Evolutionary conservation across 106 monocot genomes (phyloP).

Genomic region (Phalaenopsis aphrodite): DNA sequence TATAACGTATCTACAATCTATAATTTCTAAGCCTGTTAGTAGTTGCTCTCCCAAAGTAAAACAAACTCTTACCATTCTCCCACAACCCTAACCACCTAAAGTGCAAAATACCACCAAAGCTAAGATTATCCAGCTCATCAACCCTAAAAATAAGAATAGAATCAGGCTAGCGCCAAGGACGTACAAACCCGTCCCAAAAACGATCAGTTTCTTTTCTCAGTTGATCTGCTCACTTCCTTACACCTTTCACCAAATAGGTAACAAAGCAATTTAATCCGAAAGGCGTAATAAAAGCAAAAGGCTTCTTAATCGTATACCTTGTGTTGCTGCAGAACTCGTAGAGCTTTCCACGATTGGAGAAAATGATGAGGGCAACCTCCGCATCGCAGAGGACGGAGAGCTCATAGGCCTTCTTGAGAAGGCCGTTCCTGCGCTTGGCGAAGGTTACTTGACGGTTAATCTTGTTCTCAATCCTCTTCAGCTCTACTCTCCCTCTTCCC

Average conservation of each 20-base stretch:
- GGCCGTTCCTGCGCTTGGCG: slow-evolving; percentile 50
- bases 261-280: not conserved
- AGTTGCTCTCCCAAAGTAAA: not conserved
- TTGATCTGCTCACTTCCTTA: not conserved
- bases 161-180: not conserved
- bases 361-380: slow-evolving; percentile 64
- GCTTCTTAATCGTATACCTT: not conserved
- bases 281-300: slow-evolving; percentile 7
- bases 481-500: slow-evolving; percentile 7
- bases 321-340: slow-evolving; percentile 28
- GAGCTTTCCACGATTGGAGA: slow-evolving; percentile 53
- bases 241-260: not conserved
- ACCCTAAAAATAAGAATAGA: too few relatives aligned
- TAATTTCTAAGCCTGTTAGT: not conserved
- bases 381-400: slow-evolving; percentile 68
- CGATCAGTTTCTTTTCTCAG: slow-evolving; percentile 6
- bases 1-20: not conserved
- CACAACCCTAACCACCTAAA: not conserved
- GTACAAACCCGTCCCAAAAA: not conserved
- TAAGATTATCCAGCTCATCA: not conserved
- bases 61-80: not conserved
- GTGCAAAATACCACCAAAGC: not conserved
- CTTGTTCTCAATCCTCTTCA: slow-evolving; percentile 8
- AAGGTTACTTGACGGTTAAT: slow-evolving; percentile 40
- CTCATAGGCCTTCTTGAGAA: slow-evolving; percentile 71